These are phyloP conservation scores for Pythium dissotocum DNA, from an alignment of 352 stramenopile genomes.

Conservation along the genomic window DNA sequence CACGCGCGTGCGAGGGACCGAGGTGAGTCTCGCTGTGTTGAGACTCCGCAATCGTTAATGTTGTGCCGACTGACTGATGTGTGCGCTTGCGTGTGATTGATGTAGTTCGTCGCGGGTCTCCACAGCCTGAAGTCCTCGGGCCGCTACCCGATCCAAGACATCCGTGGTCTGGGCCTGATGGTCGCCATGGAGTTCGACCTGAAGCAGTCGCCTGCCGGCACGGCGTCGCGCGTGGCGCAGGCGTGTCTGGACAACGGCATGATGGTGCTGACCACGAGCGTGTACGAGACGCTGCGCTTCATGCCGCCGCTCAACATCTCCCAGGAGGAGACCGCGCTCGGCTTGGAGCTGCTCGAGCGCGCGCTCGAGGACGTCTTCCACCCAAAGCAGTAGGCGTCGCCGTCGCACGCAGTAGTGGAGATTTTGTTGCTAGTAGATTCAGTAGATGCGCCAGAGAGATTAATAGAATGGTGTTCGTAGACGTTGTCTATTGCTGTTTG, in stretches of 20 bases:
- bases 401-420: constrained; percentile 4
- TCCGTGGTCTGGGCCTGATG: constrained; percentile 93
- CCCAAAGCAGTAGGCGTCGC: constrained; percentile 16
- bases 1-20: constrained; percentile 54
- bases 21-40: constrained; percentile 28
- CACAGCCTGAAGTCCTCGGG: constrained; percentile 70
- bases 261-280: constrained; percentile 90
- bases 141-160: constrained; percentile 82
- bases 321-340: constrained; percentile 57
- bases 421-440: not conserved
- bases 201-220: constrained; percentile 48
- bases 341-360: constrained; percentile 43
- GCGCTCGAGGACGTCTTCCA: constrained; percentile 48
- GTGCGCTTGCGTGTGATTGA: constrained; percentile 30
- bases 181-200: constrained; percentile 90
- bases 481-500: not conserved
- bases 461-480: not conserved
- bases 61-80: constrained; percentile 37
- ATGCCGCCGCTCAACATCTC: constrained; percentile 91
- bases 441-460: constrained; percentile 6
- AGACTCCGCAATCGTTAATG: constrained; percentile 23
- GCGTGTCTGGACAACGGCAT: constrained; percentile 88
- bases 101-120: constrained; percentile 71
- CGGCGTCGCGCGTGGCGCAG: constrained; percentile 70
- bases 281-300: constrained; percentile 92